phyloP scores from a whole-genome alignment of 2,329 filamentous ascomycete species.

The Penicillium olsonii region DNA sequence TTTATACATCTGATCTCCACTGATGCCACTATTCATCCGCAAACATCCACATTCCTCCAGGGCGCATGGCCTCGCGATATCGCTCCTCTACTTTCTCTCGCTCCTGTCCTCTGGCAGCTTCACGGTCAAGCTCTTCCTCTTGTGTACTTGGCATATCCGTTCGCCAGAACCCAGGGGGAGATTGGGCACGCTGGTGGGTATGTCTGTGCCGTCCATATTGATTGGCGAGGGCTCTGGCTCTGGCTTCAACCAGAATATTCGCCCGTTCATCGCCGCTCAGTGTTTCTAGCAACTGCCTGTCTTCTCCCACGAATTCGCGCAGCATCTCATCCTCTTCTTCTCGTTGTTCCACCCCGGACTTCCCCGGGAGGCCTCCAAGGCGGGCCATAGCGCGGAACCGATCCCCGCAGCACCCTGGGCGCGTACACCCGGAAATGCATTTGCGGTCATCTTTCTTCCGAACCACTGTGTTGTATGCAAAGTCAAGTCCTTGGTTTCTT shows the following conservation, averaged over 20 bases:
- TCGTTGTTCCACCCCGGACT: slow-evolving; percentile 12
- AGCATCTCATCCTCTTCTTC: slow-evolving; percentile 34
- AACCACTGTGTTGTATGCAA: slow-evolving; percentile 74
- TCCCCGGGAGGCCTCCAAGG: slow-evolving; percentile 35
- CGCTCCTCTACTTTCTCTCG: slow-evolving; percentile 68
- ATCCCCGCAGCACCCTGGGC: slow-evolving; percentile 74
- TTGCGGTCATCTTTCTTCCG: slow-evolving; percentile 69
- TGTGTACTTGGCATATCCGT: slow-evolving; percentile 88
- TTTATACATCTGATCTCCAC: neutral
- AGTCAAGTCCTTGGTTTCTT: slow-evolving; percentile 69
- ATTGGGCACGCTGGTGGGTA: slow-evolving; percentile 67
- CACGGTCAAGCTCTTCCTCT: slow-evolving; percentile 67
- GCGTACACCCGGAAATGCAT: slow-evolving; percentile 72
- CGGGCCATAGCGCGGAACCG: slow-evolving; percentile 68
- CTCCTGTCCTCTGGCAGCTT: slow-evolving; percentile 65
- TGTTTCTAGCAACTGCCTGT: slow-evolving; percentile 33
- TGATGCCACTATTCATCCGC: slow-evolving; percentile 72
- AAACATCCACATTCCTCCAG: slow-evolving; percentile 76
- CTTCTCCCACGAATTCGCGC: slow-evolving; percentile 58
- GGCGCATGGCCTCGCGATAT: slow-evolving; percentile 77
- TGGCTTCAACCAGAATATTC: slow-evolving; percentile 72
- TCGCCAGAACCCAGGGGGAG: slow-evolving; percentile 88
- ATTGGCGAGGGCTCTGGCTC: slow-evolving; percentile 71
- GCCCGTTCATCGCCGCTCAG: slow-evolving; percentile 65
- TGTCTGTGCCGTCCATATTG: slow-evolving; percentile 76